Base-by-base conservation (phyloP, 768 basidiomycete species). In the Porphyrellus cyaneotinctus region DNA sequence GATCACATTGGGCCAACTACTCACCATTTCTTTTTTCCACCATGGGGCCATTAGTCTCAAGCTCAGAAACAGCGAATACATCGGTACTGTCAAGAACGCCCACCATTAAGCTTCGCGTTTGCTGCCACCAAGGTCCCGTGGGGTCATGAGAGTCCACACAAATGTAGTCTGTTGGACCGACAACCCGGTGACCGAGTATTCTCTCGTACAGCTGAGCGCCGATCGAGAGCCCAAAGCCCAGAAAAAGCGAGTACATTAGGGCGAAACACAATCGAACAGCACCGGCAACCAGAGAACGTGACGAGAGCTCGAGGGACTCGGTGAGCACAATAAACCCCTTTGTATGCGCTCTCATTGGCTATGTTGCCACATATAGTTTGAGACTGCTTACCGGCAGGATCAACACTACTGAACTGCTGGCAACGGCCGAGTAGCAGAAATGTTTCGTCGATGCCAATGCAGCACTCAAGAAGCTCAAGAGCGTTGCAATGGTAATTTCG, bases 391-490 rank as follows among this genome's bases (percentile, higher is more conserved):
- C 85, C 6, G 88, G 89, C 4, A 91, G 75, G 58, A 93, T 91
- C 55, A 91, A 77, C 4, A 91, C 87, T 48, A 91, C 81, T 5
- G 87, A 83, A 32, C 80, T 81, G 7, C 87, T 87, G 0, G 87
- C 86, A 50, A 91, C 74, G 0, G 91, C 87, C 0, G 90, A 83
- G 63, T 89, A 93, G 69, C 91, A 94, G 56, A 94, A 83, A 28
- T 75, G 69, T n/a, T 75, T 69, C 1, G 85, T 81, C 14, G 81
- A 75, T 0, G 87, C 84, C 38, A 93, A 71, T 3, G 83, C 88
- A 26, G 87, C 89, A 9, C 89, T 76, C 38, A 91, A 51, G 70
- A 94, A 93, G 49, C 88, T 88, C 67, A 88, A 78, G 23, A 92
- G 71, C 3, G 84, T 86, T 5, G 91, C 85, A 45, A 91, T 79